Base-by-base conservation (phyloP, 2,329 filamentous ascomycete genomes). In the Alternaria novae-zelandiae region DNA sequence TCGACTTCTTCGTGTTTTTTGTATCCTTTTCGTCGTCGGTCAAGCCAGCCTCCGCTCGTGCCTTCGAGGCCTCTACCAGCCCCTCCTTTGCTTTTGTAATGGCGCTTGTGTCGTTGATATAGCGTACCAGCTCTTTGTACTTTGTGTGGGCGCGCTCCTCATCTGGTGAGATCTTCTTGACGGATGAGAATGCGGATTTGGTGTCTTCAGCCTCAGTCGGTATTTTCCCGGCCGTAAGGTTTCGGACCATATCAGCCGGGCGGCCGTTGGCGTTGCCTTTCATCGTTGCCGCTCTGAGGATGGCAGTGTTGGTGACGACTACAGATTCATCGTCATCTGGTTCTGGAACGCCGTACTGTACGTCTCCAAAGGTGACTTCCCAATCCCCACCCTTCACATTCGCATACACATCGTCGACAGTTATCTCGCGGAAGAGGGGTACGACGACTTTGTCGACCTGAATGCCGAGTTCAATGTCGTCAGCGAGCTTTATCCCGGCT, bases 381-480 rank as follows among this genome's bases (percentile, higher is more conserved):
- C 71, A 74, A 9, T 83, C 76, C n/a, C 83, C 83, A 21, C 84
- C 85, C 70, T 87, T 87, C 51, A 86, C 71, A 69, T 86, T 86
- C n/a, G 81, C 83, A 69, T 83, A 87, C 11, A 86, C 83, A 63
- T 87, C 83, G 5, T 82, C 82, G 32, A 87, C 80, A n/a, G 83
- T 80, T 32, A 87, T 84, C 6, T 80, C 76, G 43, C 86, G 76
- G 65, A 87, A 85, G 0, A 87, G 74, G 3, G 75, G 76, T 20
- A 87, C 81, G 6, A 75, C 79, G 2, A 86, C 83, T 60, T 83
- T 80, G 53, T 87, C 85, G 3, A 79, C 81, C 61, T 83, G 82
- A 49, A 87, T 82, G 0, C 84, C 83, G 13, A 87, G 71, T 70
- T 87, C 86, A 61, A 86, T 83, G 51, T 86, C 85, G 46, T 85